Percentiles rank a stretch among this genome's conserved stretches.
Conservation (phyloP, 257 asterid genomes). For the Verbena officinalis region DNA sequence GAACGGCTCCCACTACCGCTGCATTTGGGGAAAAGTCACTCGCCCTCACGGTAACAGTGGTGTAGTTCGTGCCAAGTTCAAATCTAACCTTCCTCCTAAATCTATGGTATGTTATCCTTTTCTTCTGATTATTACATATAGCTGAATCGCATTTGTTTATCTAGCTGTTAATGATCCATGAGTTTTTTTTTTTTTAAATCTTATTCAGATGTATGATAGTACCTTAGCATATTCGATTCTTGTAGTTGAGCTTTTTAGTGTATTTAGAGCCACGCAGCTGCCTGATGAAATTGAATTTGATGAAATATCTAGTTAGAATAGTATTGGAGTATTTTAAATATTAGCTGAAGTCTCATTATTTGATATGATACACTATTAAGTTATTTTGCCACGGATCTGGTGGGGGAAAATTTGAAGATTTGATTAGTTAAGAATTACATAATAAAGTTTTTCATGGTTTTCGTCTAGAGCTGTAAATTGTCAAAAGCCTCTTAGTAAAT, state of each 20-base stretch:
- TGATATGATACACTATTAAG: neutral
- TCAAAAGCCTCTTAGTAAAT: neutral
- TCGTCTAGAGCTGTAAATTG: neutral
- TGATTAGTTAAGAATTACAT: neutral
- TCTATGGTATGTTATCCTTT: too few relatives aligned
- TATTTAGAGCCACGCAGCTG: neutral
- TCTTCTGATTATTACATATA: too few relatives aligned
- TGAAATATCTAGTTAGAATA: neutral
- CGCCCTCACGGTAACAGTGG: constrained; percentile 96
- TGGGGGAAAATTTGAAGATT: neutral
- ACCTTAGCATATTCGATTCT: too few relatives aligned
- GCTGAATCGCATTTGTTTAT: neutral
- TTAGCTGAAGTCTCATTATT: neutral
- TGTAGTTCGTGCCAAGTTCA: constrained; percentile 82
- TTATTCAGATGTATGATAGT: too few relatives aligned
- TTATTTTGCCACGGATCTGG: neutral
- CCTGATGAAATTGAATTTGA: neutral
- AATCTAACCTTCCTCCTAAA: constrained; percentile 77
- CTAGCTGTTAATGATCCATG: neutral
- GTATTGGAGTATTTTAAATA: neutral
- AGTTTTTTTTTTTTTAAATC: neutral
- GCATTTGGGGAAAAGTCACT: constrained; percentile 80
- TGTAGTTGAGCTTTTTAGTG: neutral
- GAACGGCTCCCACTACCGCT: constrained; percentile 68
- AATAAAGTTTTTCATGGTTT: neutral